Conservation (phyloP, 106 monocot genomes). For the Apostasia ramifera region DNA sequence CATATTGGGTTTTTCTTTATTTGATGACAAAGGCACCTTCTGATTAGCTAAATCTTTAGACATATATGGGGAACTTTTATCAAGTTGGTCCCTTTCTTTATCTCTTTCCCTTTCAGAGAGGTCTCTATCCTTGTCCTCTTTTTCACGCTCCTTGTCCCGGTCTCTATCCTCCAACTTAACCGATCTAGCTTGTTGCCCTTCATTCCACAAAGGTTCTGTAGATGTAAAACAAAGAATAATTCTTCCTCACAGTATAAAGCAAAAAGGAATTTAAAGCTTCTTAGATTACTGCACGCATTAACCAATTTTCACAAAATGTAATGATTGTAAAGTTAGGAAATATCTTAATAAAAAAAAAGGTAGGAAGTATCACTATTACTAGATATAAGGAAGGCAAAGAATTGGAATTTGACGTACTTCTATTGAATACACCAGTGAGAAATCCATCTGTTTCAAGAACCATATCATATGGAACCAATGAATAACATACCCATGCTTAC, state of each 20-base stretch:
- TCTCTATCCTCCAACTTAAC: conserved; percentile 52
- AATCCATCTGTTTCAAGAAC: conserved; percentile 52
- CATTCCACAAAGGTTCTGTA: conserved; percentile 25
- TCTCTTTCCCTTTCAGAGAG: conserved; percentile 51
- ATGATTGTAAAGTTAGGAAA: no score
- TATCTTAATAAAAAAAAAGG: neutral
- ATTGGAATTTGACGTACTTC: conserved; percentile 43
- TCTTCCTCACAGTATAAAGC: neutral
- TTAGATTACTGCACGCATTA: no score
- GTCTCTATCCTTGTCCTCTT: conserved; percentile 28
- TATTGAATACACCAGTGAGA: conserved; percentile 60
- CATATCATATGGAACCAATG: conserved; percentile 1
- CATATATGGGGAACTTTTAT: conserved; percentile 22
- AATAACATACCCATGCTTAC: neutral
- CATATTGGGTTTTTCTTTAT: conserved; percentile 57
- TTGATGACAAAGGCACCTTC: conserved; percentile 32
- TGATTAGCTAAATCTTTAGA: conserved; percentile 40
- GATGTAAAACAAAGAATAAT: conserved; percentile 1
- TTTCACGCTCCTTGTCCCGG: conserved; percentile 31
- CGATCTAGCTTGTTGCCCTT: conserved; percentile 28
- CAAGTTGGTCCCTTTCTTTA: conserved; percentile 43
- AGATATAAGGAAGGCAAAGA: neutral
- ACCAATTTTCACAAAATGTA: no score
- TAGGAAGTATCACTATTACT: neutral
- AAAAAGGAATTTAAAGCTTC: neutral